Evolutionary conservation across 2,329 filamentous ascomycete genomes (phyloP).

Genomic region (Alternaria burnsii): DNA sequence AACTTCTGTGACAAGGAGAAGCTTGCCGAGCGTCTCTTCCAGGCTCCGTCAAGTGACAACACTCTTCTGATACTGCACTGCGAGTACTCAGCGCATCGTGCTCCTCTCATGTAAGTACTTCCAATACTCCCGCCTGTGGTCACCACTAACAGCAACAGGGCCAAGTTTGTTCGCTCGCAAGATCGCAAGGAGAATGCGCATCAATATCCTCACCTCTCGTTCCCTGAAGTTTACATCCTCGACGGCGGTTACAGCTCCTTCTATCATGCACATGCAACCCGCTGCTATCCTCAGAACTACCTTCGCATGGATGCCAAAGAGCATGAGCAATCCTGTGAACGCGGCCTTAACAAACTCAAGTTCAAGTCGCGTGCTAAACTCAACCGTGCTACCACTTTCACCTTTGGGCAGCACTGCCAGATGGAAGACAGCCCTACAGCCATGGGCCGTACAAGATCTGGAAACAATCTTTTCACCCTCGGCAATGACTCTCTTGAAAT

Average conservation of each 20-base stretch:
- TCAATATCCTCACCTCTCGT: constrained; percentile 87
- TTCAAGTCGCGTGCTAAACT: constrained; percentile 77
- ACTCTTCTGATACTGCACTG: constrained; percentile 94
- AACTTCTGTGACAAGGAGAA: constrained; percentile 98
- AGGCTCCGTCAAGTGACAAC: constrained; percentile 66
- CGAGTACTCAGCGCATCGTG: constrained; percentile 97
- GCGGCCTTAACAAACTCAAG: constrained; percentile 91
- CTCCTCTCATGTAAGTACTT: constrained; percentile 78
- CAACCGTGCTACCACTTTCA: constrained; percentile 89
- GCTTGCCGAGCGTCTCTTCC: constrained; percentile 81
- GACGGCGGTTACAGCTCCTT: constrained; percentile 97
- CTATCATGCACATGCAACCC: constrained; percentile 77
- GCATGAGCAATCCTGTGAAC: constrained; percentile 91
- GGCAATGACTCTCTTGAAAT: constrained; percentile 42
- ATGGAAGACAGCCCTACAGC: constrained; percentile 71
- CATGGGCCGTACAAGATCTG: constrained; percentile 44
- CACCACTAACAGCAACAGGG: constrained; percentile 56
- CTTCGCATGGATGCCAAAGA: constrained; percentile 95
- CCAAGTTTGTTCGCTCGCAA: constrained; percentile 87
- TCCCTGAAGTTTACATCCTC: constrained; percentile 95
- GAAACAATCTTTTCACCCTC: constrained; percentile 41
- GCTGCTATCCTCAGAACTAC: constrained; percentile 94
- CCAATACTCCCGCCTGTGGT: neutral
- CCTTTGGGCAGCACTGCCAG: constrained; percentile 79
- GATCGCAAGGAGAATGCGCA: constrained; percentile 88